phyloP scores from a whole-genome alignment of 176 grass and related monocot genomes.

The Olyra latifolia region DNA sequence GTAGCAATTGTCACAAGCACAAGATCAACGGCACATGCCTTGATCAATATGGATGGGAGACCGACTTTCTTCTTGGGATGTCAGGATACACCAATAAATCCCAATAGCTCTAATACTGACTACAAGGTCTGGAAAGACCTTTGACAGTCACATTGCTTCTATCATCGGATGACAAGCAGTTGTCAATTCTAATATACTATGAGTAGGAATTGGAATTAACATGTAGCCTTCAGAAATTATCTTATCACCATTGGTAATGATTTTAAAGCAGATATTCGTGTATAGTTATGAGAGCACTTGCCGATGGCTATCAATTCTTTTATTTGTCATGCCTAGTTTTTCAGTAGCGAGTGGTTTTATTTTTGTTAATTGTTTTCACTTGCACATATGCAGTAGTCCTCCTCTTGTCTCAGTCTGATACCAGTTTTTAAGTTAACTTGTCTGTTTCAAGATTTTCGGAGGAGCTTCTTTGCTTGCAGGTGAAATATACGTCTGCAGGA shows the following conservation, averaged over 20 bases:
- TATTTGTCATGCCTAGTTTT: not conserved
- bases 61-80: slow-evolving; percentile 84
- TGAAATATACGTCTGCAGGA: not conserved
- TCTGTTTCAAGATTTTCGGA: not conserved
- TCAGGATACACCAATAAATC: slow-evolving; percentile 67
- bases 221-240: slow-evolving; percentile 10
- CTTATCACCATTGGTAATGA: not conserved
- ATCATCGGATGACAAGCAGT: not conserved
- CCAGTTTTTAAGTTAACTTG: not conserved
- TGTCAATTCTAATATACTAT: slow-evolving; percentile 21
- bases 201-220: not conserved
- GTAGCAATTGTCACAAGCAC: slow-evolving; percentile 68
- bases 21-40: slow-evolving; percentile 85
- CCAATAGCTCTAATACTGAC: slow-evolving; percentile 82
- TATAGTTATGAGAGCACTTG: not conserved
- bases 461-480: not conserved
- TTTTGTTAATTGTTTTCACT: not conserved
- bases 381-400: not conserved
- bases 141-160: slow-evolving; percentile 27
- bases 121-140: slow-evolving; percentile 97
- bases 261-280: slow-evolving; percentile 21
- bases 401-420: not conserved
- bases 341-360: not conserved
- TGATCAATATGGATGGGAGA: slow-evolving; percentile 79
- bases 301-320: not conserved